phyloP scores from a whole-genome alignment of 257 asterid genomes.

The Penstemon eatonii region DNA sequence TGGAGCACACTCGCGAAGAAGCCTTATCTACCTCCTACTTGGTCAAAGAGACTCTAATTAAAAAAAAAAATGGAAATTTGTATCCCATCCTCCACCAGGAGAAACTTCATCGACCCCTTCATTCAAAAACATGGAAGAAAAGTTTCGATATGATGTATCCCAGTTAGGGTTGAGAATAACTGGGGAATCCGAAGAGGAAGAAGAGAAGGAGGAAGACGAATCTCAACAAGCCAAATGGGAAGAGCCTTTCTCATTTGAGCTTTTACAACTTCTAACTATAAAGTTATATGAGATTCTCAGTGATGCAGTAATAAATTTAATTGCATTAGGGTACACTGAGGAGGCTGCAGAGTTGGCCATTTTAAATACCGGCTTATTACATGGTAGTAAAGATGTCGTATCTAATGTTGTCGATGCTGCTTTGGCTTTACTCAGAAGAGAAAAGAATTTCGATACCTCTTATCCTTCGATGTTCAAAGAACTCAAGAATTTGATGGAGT shows the following conservation, averaged over 20 bases:
- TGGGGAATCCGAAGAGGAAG: background rate
- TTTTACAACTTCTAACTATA: slow-evolving; percentile 49
- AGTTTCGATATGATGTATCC: slow-evolving; percentile 21
- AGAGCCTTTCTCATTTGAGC: slow-evolving; percentile 48
- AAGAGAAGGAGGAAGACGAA: slow-evolving; percentile 28
- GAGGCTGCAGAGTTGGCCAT: slow-evolving; percentile 68
- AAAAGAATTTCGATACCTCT: slow-evolving; percentile 34
- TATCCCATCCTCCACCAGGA: slow-evolving; percentile 23
- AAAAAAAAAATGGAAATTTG: no score
- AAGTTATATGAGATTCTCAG: slow-evolving; percentile 43
- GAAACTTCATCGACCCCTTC: slow-evolving; percentile 35
- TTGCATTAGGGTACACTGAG: slow-evolving; percentile 53
- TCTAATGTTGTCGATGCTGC: slow-evolving; percentile 77
- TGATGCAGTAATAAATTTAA: slow-evolving; percentile 57
- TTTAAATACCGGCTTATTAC: slow-evolving; percentile 52
- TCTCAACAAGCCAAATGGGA: slow-evolving; percentile 56
- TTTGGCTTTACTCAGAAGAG: slow-evolving; percentile 47
- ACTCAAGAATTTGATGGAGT: slow-evolving; percentile 54
- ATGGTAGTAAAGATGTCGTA: slow-evolving; percentile 59
- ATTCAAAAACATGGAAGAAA: slow-evolving; percentile 47
- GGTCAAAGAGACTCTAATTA: no score
- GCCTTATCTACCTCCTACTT: no score
- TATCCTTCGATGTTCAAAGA: slow-evolving; percentile 43
- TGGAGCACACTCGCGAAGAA: no score
- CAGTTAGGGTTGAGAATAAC: slow-evolving; percentile 35